These are phyloP conservation scores for Microcos paniculata DNA, from an alignment of 345 rosid genomes.

Conservation along the genomic window DNA sequence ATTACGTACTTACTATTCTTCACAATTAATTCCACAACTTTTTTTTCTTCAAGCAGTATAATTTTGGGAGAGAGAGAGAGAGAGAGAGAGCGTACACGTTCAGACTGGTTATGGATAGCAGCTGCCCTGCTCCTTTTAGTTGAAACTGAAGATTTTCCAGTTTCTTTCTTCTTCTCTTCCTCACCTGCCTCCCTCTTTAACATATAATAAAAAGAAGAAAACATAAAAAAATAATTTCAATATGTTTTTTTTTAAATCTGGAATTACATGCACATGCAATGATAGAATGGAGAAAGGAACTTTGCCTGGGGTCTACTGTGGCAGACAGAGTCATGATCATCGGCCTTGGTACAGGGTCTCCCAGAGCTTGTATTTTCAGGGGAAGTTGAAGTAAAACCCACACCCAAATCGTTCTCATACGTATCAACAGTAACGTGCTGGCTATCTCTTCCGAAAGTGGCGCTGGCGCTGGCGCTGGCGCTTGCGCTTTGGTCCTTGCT, in stretches of 20 bases:
- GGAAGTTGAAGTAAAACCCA: constrained; percentile 59
- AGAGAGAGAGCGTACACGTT: constrained; percentile 60
- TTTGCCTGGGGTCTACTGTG: constrained; percentile 60
- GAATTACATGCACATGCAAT: background rate
- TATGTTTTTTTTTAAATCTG: background rate
- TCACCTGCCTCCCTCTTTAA: constrained; percentile 38
- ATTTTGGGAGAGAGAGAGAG: background rate
- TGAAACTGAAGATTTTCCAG: constrained; percentile 61
- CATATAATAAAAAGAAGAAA: background rate
- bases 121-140: constrained; percentile 91
- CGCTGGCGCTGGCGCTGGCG: constrained; percentile 43
- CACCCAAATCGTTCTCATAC: constrained; percentile 38
- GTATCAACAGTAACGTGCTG: constrained; percentile 54
- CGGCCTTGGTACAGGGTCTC: constrained; percentile 33
- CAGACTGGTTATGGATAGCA: constrained; percentile 95
- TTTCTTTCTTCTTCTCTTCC: constrained; percentile 42
- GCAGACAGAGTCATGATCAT: constrained; percentile 77
- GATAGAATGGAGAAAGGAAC: background rate
- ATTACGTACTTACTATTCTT: background rate
- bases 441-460: constrained; percentile 49
- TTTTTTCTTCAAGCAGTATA: background rate
- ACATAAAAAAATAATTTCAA: background rate
- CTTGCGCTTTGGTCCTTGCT: constrained; percentile 52
- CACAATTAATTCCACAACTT: background rate
- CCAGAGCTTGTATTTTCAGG: constrained; percentile 51